Evolutionary conservation across 192 early-diverging fungal genomes (phyloP), one percentile per base, ranked within the genome.

Genomic region (Entomortierella parvispora): DNA sequence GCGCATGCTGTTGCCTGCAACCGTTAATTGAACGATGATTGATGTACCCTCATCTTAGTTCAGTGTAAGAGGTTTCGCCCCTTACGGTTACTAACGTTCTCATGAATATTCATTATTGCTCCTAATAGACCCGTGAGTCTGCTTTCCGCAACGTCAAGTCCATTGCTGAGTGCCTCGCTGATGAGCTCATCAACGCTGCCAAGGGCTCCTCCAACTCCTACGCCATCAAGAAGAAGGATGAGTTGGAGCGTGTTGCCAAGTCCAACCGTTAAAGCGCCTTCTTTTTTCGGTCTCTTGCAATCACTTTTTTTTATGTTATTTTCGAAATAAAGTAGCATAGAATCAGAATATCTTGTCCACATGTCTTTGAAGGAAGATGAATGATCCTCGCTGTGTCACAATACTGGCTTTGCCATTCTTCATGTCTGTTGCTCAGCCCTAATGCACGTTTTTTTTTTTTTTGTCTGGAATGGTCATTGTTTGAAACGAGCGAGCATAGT

Each of bases 191-290:
- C 89, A 98, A 99, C 88, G 97, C 96, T 69, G 91, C 92, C 79
- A 93, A 91, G 96, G 96, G 97, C 65, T 97, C 96, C 58, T 95
- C 97, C 84, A 99, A 99, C 92, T 97, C 96, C 69, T 99, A 99
- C 84, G 97, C 96, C 77, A 99, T 98, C 93, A 99, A 98, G 91
- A 98, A 97, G 96, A 99, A 99, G 94, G 97, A 97, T 85, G 96
- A 97, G 58, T 76, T 77, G 71, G 81, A 87, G 85, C 93, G 94
- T 93, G 92, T 93, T 80, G 92, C 91, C 80, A 93, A 92, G 79
- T 86, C 78, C 58, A 83, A 83, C 72, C 80, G 81, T 80, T 85
- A 81, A 81, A 75, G 37, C 6, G 26, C 34, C 26, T 72, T 59
- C 49, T 25, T 55, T 42, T 32, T 40, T 12, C 37, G 37, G 17